Conservation (phyloP, 2,329 filamentous ascomycete genomes). For the Calonectria hongkongensis region DNA sequence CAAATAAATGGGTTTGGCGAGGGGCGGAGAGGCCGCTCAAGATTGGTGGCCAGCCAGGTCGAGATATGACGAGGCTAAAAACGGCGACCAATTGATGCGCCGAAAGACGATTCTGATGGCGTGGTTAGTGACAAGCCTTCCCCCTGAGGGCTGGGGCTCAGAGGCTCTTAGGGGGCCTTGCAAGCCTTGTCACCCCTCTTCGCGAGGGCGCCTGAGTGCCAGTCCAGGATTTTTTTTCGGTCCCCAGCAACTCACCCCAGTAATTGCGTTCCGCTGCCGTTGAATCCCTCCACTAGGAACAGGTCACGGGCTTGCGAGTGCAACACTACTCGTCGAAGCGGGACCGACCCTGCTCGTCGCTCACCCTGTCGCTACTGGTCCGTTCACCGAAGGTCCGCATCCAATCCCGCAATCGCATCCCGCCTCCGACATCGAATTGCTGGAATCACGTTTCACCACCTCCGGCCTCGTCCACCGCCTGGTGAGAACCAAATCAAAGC, state of each 20-base stretch:
- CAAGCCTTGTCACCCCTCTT: constrained; percentile 10
- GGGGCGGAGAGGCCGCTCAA: constrained; percentile 9
- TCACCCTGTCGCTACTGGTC: constrained; percentile 19
- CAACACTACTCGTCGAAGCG: constrained; percentile 12
- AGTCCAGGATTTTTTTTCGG: not conserved
- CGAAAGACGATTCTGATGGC: constrained; percentile 29
- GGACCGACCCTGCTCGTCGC: not conserved
- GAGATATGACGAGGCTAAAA: constrained; percentile 23
- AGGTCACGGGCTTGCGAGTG: constrained; percentile 18
- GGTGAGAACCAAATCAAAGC: constrained; percentile 15
- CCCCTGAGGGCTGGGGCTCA: constrained; percentile 23
- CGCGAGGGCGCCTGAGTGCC: not conserved
- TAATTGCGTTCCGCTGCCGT: not conserved
- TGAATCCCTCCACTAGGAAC: constrained; percentile 22
- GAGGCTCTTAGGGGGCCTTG: not conserved
- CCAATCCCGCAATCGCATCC: constrained; percentile 26
- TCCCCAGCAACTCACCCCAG: constrained; percentile 12
- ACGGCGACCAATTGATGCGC: constrained; percentile 7
- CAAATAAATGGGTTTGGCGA: constrained; percentile 33
- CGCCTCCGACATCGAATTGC: constrained; percentile 25
- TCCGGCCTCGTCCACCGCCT: constrained; percentile 28
- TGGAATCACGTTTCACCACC: constrained; percentile 27
- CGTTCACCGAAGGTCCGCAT: constrained; percentile 22
- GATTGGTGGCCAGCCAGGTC: constrained; percentile 13
- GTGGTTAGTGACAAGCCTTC: constrained; percentile 32